A percentile compares a stretch with the other conserved stretches of the same genome.
Evolutionary conservation across 345 rosid species (phyloP).

Genomic region (Cardamine chenopodiifolia): DNA sequence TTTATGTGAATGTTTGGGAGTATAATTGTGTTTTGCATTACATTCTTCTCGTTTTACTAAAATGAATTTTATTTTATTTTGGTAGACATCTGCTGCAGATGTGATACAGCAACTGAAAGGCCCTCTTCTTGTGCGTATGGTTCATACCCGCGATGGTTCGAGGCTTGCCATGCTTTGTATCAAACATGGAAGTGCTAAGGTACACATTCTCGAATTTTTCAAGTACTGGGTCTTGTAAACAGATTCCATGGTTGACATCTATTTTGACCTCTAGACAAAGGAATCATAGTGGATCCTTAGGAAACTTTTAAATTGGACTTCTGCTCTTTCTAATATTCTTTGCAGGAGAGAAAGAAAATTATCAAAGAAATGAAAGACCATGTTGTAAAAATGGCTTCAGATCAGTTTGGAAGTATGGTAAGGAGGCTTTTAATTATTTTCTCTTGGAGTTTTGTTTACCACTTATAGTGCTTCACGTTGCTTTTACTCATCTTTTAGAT

Average conservation of each 20-base stretch:
- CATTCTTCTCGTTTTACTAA: slow-evolving; percentile 34
- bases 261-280: neutral
- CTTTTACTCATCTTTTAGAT: slow-evolving; percentile 7
- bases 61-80: slow-evolving; percentile 8
- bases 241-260: slow-evolving; percentile 7
- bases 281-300: neutral
- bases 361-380: slow-evolving; percentile 83
- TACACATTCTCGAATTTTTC: slow-evolving; percentile 24
- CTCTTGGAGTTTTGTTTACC: slow-evolving; percentile 7
- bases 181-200: slow-evolving; percentile 97
- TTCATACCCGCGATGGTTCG: slow-evolving; percentile 94
- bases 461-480: neutral
- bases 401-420: slow-evolving; percentile 85
- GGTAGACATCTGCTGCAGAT: slow-evolving; percentile 79
- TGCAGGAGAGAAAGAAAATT: slow-evolving; percentile 88
- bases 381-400: slow-evolving; percentile 63
- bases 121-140: slow-evolving; percentile 84
- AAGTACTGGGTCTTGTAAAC: neutral
- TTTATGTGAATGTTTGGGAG: slow-evolving; percentile 9
- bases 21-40: slow-evolving; percentile 17
- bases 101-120: slow-evolving; percentile 77
- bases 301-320: neutral
- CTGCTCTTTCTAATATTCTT: slow-evolving; percentile 27
- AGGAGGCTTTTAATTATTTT: slow-evolving; percentile 28
- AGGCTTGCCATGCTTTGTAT: slow-evolving; percentile 79